Evolutionary conservation across 75 land plant species (phyloP), one percentile per base, ranked within the genome.

Genomic region (Cunninghamia lanceolata): DNA sequence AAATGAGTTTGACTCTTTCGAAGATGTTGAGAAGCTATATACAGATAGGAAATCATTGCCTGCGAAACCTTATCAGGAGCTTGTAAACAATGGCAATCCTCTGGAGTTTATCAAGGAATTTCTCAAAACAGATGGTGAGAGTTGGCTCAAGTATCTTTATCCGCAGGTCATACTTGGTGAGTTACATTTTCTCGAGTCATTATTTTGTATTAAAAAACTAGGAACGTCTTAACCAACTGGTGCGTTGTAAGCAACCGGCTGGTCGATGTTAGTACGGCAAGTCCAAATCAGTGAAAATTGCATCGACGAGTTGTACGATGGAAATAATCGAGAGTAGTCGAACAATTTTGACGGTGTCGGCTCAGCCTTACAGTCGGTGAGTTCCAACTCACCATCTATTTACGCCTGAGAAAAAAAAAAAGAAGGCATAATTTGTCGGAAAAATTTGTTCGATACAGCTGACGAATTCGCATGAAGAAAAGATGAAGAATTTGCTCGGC

Each of bases 401-500:
- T n/a, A n/a, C n/a, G n/a, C n/a, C n/a, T n/a, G n/a, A n/a, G n/a
- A n/a, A n/a, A n/a, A n/a, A n/a, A n/a, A n/a, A n/a, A n/a, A n/a
- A n/a, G n/a, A 56, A 56, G 19, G 3, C 4, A 17, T 19, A 19
- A 56, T 70, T 70, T 70, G 7, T 16, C 30, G 74, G 35, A 2
- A 30, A n/a, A 30, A 30, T 6, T n/a, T 70, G 34, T 9, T 70
- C 9, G 81, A 14, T 66, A 84, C 83, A 94, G 95, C 82, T 84
- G 89, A 94, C 50, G 88, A 91, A 85, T 85, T 52, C 63, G 99
- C 94, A n/a, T 97, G 98, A 96, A 89, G 89, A 42, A 89, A 89
- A 19, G 99, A 97, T 87, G 95, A 89, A 85, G 99, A 96, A 81
- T 97, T 97, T 82, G 94, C 89, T 1, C 88, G 99, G 78, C 96